Conservation (phyloP, 2,329 filamentous ascomycete species). For the Lecanicillium sp. region DNA sequence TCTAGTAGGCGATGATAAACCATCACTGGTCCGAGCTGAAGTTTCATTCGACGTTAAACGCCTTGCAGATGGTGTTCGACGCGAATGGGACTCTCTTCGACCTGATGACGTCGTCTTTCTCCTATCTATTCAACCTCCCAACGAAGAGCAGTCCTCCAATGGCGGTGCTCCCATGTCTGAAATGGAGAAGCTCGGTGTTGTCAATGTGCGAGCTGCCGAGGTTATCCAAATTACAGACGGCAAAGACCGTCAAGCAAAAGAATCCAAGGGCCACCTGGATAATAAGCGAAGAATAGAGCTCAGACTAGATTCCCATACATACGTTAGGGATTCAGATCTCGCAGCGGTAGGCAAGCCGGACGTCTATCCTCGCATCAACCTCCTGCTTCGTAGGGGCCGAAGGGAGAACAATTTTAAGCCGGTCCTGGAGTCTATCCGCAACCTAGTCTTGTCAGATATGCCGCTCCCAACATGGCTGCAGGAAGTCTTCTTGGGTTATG, state of each 20-base stretch:
- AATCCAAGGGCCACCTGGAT: conserved; percentile 46
- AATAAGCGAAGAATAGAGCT: conserved; percentile 67
- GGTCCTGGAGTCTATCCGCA: conserved; percentile 84
- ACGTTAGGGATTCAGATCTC: conserved; percentile 65
- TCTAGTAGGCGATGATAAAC: conserved; percentile 72
- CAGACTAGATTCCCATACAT: conserved; percentile 70
- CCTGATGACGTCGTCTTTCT: conserved; percentile 88
- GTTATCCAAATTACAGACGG: conserved; percentile 82
- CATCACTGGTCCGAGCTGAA: conserved; percentile 80
- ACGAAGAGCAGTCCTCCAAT: conserved; percentile 44
- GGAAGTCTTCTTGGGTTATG: conserved; percentile 95
- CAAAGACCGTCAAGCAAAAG: conserved; percentile 62
- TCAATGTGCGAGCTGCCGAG: conserved; percentile 71
- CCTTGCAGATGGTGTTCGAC: conserved; percentile 64
- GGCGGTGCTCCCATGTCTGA: conserved; percentile 34
- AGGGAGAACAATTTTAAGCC: conserved; percentile 97
- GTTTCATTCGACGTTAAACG: conserved; percentile 75
- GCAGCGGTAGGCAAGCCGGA: conserved; percentile 61
- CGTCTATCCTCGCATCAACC: conserved; percentile 76
- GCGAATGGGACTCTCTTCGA: conserved; percentile 84
- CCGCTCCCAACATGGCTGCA: conserved; percentile 87
- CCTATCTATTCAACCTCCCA: conserved; percentile 60
- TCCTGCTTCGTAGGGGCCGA: conserved; percentile 73
- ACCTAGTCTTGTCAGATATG: conserved; percentile 74
- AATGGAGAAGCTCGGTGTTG: conserved; percentile 57